Evolutionary conservation across 495 filamentous ascomycete genomes (phyloP).

Genomic region (Paragyromitra xinjiangensis): DNA sequence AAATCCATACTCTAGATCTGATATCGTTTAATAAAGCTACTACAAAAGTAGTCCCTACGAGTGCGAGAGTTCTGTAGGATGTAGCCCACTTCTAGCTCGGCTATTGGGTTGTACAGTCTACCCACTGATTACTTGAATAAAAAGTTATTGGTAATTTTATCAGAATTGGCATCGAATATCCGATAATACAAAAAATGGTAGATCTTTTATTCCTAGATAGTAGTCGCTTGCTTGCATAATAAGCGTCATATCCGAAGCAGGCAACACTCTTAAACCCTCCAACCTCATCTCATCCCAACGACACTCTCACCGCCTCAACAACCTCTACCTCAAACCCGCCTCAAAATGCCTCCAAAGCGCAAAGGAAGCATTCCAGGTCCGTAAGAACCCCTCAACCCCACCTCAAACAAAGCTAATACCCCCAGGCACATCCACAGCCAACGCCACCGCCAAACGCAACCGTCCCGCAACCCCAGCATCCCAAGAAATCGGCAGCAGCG

Average conservation of each 20-base stretch:
- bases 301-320: neutral
- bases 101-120: no score
- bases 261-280: neutral
- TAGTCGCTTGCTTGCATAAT: no score
- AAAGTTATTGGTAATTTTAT: no score
- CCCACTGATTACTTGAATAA: no score
- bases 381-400: neutral
- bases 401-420: constrained; percentile 9
- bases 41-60: no score
- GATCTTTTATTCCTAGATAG: no score
- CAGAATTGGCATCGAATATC: no score
- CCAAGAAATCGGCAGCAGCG: constrained; percentile 42
- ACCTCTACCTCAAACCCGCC: neutral
- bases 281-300: constrained; percentile 6
- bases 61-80: no score
- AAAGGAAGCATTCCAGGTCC: constrained; percentile 28
- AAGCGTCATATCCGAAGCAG: neutral
- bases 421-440: constrained; percentile 27
- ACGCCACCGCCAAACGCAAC: constrained; percentile 49
- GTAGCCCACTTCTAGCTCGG: no score
- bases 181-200: no score
- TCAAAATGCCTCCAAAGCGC: constrained; percentile 31
- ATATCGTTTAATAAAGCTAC: no score
- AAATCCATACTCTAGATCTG: no score
- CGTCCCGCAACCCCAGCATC: constrained; percentile 52